Conservation (phyloP, 805 yeast genomes). For the Ogataea pignaliae region DNA sequence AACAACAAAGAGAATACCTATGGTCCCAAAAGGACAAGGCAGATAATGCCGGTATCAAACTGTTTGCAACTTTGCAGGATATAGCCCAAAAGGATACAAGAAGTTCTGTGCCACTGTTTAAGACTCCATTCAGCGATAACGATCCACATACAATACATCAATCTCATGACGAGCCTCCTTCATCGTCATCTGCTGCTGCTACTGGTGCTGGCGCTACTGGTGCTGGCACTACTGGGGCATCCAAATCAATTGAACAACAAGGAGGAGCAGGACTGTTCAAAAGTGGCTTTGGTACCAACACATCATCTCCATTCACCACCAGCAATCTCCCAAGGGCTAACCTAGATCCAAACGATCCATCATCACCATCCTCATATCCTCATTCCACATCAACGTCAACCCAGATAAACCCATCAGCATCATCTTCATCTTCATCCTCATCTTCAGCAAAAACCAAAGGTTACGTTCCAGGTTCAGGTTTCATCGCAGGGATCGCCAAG, state of each 20-base stretch:
- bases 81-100: conserved; percentile 17
- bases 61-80: conserved; percentile 13
- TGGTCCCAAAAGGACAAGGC: conserved; percentile 50
- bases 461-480: conserved; percentile 18
- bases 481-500: conserved; percentile 24
- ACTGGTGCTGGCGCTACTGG: conserved; percentile 5
- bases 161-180: conserved; percentile 20
- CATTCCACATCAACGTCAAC: too few species aligned
- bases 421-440: not conserved
- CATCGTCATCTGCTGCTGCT: conserved; percentile 2
- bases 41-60: conserved; percentile 44
- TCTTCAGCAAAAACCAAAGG: not conserved
- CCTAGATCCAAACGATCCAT: conserved; percentile 5
- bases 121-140: conserved; percentile 58
- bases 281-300: conserved; percentile 25
- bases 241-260: conserved; percentile 1
- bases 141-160: conserved; percentile 54
- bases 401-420: not conserved
- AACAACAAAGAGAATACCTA: conserved; percentile 50
- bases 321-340: conserved; percentile 11
- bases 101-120: conserved; percentile 38
- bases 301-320: conserved; percentile 22
- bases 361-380: not conserved
- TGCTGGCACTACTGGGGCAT: too few species aligned
- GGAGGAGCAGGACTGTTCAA: conserved; percentile 16